Base-by-base conservation (phyloP, 2,329 filamentous ascomycete genomes). In the Aspergillus pseudotamarii region DNA sequence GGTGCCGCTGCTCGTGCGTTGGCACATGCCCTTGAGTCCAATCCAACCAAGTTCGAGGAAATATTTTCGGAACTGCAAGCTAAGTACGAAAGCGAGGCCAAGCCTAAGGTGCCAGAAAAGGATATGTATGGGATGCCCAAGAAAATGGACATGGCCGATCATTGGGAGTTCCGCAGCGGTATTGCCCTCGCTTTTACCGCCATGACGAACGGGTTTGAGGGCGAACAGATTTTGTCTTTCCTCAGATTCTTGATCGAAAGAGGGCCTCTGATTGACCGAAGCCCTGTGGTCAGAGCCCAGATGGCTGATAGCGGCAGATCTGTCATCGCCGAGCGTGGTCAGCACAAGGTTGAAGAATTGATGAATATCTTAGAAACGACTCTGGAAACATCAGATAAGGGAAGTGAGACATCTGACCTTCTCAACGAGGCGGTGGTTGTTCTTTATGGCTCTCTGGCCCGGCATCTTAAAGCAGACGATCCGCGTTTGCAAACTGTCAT, bases 371-470 rank as follows among this genome's bases (percentile, higher is more conserved):
- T 98, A 73, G 95, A 99, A 77, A 86, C 85, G 28, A 93, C 92
- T 0, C 83, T 99, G n/a, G 93, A 94, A 73, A 89, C 88, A 3
- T 91, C 93, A 3, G 92, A 95, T 76, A 92, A 91, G 74, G 90
- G 89, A 62, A 93, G 90, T 0, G 88, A 94, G 68, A 88, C 90
- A 59, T 89, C 92, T 21, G 96, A 99, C 77, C 88, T 93, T 64
- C 91, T 98, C 66, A 97, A 97, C 70, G 95, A 99, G 79, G 95
- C 96, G 21, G 94, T 99, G 58, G 94, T 99, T 70, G 95, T 99
- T 71, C 90, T 99, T 76, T 99, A 99, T 72, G 95, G 95, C 75
- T 94, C 96, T 58, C 82, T 99, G 43, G 95, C 94, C 50, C 89
- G 92, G 58, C 95, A 99, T 82, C 81, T 99, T 63, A 88, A 91